These are phyloP conservation scores for Cairneyella variabilis DNA, from an alignment of 495 filamentous ascomycete species.

Conservation along the genomic window DNA sequence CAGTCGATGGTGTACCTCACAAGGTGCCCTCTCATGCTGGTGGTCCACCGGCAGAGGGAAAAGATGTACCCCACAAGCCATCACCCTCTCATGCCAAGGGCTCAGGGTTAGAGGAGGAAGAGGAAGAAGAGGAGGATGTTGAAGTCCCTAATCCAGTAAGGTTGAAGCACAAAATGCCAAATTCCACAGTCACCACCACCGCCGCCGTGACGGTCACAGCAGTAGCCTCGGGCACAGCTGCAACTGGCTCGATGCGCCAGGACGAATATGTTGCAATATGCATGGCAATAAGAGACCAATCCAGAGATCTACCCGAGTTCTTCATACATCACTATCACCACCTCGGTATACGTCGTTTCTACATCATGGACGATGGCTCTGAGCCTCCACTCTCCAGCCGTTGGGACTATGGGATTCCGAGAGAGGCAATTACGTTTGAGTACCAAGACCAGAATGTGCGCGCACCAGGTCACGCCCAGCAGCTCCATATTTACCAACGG, in stretches of 20 bases:
- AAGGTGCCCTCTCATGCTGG: no score
- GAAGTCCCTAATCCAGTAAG: no score
- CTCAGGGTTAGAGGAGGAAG: no score
- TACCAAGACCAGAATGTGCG: neutral
- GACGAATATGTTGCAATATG: slow-evolving; percentile 18
- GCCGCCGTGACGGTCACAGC: no score
- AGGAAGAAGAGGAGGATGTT: no score
- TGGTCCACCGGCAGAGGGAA: no score
- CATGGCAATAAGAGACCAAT: slow-evolving; percentile 22
- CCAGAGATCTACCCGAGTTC: slow-evolving; percentile 23
- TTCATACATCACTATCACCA: slow-evolving; percentile 29
- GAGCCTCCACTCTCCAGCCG: slow-evolving; percentile 16
- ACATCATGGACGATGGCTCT: slow-evolving; percentile 29
- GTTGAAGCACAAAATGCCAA: no score
- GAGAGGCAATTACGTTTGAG: slow-evolving; percentile 19
- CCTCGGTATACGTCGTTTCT: slow-evolving; percentile 26
- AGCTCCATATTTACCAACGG: slow-evolving; percentile 5
- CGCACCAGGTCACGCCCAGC: slow-evolving; percentile 5
- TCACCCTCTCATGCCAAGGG: no score
- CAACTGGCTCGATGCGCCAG: neutral
- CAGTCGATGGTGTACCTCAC: no score
- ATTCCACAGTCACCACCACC: no score
- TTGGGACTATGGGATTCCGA: slow-evolving; percentile 13
- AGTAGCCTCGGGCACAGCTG: neutral
- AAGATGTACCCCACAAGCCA: no score